A percentile compares a stretch with the other conserved stretches of the same genome.
Conservation (phyloP, 352 stramenopile genomes). For the Globisporangium yorkense region DNA sequence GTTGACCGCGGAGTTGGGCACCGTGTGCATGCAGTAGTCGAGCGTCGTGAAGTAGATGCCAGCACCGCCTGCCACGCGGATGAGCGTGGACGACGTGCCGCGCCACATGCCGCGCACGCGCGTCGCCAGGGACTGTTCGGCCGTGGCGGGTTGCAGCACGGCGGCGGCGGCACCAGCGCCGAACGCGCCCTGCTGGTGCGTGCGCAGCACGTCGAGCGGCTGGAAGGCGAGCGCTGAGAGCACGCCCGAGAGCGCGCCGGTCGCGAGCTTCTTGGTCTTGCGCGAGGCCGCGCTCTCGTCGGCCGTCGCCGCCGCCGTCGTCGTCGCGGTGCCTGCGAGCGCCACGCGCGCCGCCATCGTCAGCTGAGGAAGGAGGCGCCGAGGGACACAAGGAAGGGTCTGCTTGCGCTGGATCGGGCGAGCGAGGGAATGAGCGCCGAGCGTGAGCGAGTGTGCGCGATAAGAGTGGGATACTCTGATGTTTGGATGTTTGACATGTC, state of each 20-base stretch:
- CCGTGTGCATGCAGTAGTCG: conserved; percentile 53
- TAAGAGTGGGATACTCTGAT: too few relatives aligned
- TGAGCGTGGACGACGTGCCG: conserved; percentile 72
- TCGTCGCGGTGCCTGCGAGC: conserved; percentile 2
- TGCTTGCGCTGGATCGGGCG: too few relatives aligned
- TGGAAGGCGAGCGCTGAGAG: conserved; percentile 82
- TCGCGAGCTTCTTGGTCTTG: conserved; percentile 72
- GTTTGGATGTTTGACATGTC: not conserved
- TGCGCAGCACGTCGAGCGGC: conserved; percentile 80
- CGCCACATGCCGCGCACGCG: conserved; percentile 74
- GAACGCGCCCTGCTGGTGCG: conserved; percentile 80
- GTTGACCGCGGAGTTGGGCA: conserved; percentile 52
- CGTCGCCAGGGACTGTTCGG: conserved; percentile 11
- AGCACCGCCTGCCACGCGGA: conserved; percentile 73
- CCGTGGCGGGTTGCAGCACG: not conserved
- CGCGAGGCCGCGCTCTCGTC: conserved; percentile 11
- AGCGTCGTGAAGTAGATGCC: conserved; percentile 84
- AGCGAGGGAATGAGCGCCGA: too few relatives aligned
- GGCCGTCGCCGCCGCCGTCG: not conserved
- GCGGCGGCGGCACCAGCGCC: conserved; percentile 12
- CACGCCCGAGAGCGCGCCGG: conserved; percentile 67
- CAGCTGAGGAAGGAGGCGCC: not conserved
- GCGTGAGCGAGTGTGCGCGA: too few relatives aligned
- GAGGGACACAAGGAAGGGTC: not conserved
- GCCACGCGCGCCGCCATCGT: conserved; percentile 8